These are phyloP conservation scores for Dictyostelium capitatum DNA, from an alignment of 78 protist genomes.

Conservation along the genomic window DNA sequence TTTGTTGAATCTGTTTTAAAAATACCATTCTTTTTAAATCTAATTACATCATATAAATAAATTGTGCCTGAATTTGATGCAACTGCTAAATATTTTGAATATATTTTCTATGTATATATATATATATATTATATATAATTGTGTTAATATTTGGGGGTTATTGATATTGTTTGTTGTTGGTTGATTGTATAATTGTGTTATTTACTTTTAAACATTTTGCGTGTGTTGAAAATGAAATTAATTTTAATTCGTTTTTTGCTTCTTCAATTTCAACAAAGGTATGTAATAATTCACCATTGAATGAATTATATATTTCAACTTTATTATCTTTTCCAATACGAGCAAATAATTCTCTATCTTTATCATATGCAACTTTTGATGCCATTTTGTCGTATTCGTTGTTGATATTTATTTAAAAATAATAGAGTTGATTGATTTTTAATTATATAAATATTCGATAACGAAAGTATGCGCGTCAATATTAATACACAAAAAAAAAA, in stretches of 20 bases:
- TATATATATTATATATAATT: neutral
- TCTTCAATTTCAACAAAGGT: slow-evolving; percentile 10
- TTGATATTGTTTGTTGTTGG: neutral
- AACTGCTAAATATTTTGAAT: neutral
- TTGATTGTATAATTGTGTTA: neutral
- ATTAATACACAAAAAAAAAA: too few species aligned
- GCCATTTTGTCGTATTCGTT: neutral
- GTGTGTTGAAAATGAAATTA: neutral
- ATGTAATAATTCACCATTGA: slow-evolving; percentile 6
- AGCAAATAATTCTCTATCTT: slow-evolving; percentile 29
- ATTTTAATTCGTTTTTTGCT: neutral
- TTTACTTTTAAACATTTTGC: neutral
- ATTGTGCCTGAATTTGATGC: slow-evolving; percentile 4
- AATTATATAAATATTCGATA: too few species aligned
- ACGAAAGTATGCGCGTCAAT: too few species aligned
- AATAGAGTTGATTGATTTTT: too few species aligned
- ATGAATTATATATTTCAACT: slow-evolving; percentile 4
- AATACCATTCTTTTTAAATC: slow-evolving; percentile 3
- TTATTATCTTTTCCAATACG: slow-evolving; percentile 18
- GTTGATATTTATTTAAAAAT: too few species aligned
- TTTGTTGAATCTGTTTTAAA: neutral
- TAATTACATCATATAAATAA: slow-evolving; percentile 14
- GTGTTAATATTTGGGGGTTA: too few species aligned
- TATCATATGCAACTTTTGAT: slow-evolving; percentile 16
- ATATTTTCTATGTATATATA: neutral